Evolutionary conservation across 106 monocot genomes (phyloP).

Genomic region (Phalaenopsis equestris): DNA sequence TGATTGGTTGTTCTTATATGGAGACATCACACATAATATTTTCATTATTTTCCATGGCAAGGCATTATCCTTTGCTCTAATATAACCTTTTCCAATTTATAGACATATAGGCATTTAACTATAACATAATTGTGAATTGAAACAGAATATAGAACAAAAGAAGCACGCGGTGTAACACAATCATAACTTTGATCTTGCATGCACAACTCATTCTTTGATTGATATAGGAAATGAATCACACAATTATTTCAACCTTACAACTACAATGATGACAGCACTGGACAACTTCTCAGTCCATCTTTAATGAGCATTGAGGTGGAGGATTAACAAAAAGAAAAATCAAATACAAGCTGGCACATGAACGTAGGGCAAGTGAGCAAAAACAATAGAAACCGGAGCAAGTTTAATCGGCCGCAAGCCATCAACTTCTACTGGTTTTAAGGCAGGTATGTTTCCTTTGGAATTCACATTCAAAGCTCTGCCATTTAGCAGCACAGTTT

Average conservation of each 20-base stretch:
- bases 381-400: conserved; percentile 69
- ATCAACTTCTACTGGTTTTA: conserved; percentile 39
- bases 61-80: no score
- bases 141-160: no score
- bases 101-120: no score
- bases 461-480: conserved; percentile 35
- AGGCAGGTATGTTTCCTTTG: conserved; percentile 42
- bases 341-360: conserved; percentile 40
- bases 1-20: no score
- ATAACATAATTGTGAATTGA: no score
- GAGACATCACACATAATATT: no score
- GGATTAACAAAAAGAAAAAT: not conserved
- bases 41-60: no score
- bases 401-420: conserved; percentile 47
- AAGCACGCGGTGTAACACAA: no score
- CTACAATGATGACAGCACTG: not conserved
- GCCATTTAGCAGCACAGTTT: conserved; percentile 75
- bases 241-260: not conserved
- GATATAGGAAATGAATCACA: not conserved
- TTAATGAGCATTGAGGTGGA: not conserved
- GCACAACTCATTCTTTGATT: not conserved
- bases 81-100: no score
- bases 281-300: not conserved
- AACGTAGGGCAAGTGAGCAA: conserved; percentile 68
- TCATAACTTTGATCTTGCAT: no score